These are phyloP conservation scores for Tricholoma sp. DNA, from an alignment of 768 basidiomycete species.

Conservation along the genomic window DNA sequence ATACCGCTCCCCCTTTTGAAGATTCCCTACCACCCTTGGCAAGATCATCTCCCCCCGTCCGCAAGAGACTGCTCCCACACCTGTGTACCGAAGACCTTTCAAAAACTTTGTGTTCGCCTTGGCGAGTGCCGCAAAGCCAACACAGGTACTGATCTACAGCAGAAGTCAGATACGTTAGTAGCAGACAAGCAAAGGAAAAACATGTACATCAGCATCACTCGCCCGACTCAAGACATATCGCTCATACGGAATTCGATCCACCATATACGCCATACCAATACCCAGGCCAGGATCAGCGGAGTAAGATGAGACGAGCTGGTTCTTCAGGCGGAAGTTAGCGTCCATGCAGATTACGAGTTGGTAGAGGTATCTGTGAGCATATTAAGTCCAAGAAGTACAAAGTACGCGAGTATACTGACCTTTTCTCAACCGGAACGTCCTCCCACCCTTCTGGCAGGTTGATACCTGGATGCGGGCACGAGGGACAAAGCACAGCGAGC, in stretches of 20 bases:
- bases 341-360: conserved; percentile 11
- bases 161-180: too few species aligned
- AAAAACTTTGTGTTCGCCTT: conserved; percentile 19
- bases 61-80: conserved; percentile 19
- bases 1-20: neutral
- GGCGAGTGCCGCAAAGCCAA: conserved; percentile 21
- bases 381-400: neutral
- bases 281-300: conserved; percentile 5
- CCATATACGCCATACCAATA: conserved; percentile 8
- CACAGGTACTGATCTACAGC: neutral
- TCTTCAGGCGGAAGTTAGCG: conserved; percentile 16
- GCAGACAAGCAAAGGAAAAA: too few species aligned
- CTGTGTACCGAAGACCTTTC: conserved; percentile 18
- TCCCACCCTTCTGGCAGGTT: conserved; percentile 21
- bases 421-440: conserved; percentile 4
- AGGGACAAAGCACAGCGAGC: conserved; percentile 20
- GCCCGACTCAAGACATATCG: conserved; percentile 2
- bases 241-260: conserved; percentile 6
- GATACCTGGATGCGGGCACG: conserved; percentile 22
- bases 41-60: conserved; percentile 19
- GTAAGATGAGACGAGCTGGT: conserved; percentile 2
- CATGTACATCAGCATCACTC: conserved; percentile 7
- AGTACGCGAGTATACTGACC: conserved; percentile 1
- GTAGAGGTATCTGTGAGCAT: conserved; percentile 5
- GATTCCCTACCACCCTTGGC: neutral